Conservation (phyloP, 495 filamentous ascomycete genomes). For the Stereocaulon alpinum region DNA sequence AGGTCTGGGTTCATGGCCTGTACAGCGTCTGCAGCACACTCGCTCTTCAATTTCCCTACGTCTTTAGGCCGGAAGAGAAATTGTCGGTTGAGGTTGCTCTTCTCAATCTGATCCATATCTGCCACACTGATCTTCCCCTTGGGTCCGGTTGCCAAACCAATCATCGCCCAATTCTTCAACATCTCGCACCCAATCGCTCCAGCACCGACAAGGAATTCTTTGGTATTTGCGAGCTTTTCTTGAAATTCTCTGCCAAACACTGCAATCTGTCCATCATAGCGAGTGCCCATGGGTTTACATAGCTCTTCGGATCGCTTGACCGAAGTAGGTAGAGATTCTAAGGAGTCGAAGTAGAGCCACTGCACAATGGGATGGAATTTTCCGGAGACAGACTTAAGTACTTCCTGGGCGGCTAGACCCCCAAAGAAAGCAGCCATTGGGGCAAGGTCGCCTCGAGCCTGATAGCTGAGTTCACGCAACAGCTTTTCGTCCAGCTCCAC, state of each 20-base stretch:
- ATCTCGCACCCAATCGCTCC: slow-evolving; percentile 99
- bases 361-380: slow-evolving; percentile 92
- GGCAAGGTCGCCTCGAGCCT: slow-evolving; percentile 84
- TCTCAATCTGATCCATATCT: slow-evolving; percentile 98
- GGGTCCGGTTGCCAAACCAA: slow-evolving; percentile 81
- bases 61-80: slow-evolving; percentile 93
- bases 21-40: slow-evolving; percentile 80
- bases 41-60: slow-evolving; percentile 95
- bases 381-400: slow-evolving; percentile 92
- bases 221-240: slow-evolving; percentile 80
- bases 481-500: slow-evolving; percentile 87
- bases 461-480: slow-evolving; percentile 85
- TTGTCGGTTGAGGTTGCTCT: slow-evolving; percentile 96
- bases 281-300: slow-evolving; percentile 69
- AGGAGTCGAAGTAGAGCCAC: slow-evolving; percentile 93
- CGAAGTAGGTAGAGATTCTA: slow-evolving; percentile 80
- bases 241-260: slow-evolving; percentile 93
- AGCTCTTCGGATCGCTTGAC: slow-evolving; percentile 68
- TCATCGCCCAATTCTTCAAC: slow-evolving; percentile 99
- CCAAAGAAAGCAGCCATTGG: slow-evolving; percentile 95
- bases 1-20: slow-evolving; percentile 93
- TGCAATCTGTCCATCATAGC: slow-evolving; percentile 95
- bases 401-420: slow-evolving; percentile 89
- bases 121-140: slow-evolving; percentile 84
- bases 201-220: slow-evolving; percentile 88